phyloP scores from a whole-genome alignment of 768 basidiomycete species.

The Baorangia bicolor region DNA sequence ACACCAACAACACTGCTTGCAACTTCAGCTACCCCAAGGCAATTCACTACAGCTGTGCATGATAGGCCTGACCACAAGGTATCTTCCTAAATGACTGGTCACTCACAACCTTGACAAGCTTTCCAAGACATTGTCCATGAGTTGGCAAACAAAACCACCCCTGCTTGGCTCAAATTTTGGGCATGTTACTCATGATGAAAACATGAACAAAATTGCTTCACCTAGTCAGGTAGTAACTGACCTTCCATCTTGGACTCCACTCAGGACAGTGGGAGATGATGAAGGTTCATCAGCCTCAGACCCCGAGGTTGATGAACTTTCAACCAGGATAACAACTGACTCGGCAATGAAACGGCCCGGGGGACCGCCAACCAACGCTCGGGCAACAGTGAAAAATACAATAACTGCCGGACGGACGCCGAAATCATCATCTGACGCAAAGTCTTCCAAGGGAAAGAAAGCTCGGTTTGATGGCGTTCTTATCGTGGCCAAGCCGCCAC shows the following conservation, averaged over 20 bases:
- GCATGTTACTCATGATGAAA: neutral
- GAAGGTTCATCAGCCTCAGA: slow-evolving; percentile 3
- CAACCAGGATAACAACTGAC: neutral
- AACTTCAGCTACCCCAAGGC: slow-evolving; percentile 22
- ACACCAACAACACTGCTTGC: neutral
- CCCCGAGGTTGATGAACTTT: slow-evolving; percentile 8
- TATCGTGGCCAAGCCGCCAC: slow-evolving; percentile 13
- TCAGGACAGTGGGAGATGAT: neutral
- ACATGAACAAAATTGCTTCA: neutral
- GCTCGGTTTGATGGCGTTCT: slow-evolving; percentile 25
- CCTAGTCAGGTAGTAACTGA: slow-evolving; percentile 8
- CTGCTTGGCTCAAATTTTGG: neutral
- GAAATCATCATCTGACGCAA: neutral
- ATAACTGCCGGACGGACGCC: neutral
- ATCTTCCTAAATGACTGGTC: neutral
- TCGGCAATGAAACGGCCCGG: neutral
- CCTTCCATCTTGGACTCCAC: slow-evolving; percentile 27
- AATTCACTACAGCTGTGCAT: slow-evolving; percentile 5
- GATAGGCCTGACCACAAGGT: slow-evolving; percentile 12
- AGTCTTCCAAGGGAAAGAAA: slow-evolving; percentile 10
- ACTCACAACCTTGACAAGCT: slow-evolving; percentile 1
- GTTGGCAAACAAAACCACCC: slow-evolving; percentile 4
- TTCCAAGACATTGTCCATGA: slow-evolving; percentile 10
- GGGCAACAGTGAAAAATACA: neutral
- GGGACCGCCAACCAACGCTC: neutral